Evolutionary conservation across 129 eudicot species (phyloP).

Genomic region (Dittrichia graveolens): DNA sequence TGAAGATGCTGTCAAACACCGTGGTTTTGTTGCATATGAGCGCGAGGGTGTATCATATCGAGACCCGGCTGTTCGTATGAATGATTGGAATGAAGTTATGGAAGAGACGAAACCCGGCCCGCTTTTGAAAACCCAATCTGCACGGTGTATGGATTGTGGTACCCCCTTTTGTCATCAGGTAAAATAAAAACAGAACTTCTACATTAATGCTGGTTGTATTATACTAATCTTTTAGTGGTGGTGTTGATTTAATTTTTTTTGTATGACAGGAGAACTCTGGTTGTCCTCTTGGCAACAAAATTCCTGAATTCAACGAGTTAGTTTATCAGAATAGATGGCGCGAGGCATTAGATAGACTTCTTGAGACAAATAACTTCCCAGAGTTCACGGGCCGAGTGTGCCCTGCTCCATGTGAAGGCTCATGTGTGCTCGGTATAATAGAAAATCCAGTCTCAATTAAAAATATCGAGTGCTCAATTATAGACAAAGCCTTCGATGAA

Average conservation of each 20-base stretch:
- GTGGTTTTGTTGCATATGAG: slow-evolving; percentile 96
- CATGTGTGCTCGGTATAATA: slow-evolving; percentile 97
- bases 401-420: slow-evolving; percentile 99
- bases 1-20: slow-evolving; percentile 71
- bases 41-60: slow-evolving; percentile 81
- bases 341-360: slow-evolving; percentile 92
- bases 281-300: slow-evolving; percentile 98
- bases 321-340: slow-evolving; percentile 99
- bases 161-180: slow-evolving; percentile 99
- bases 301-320: slow-evolving; percentile 93
- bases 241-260: background rate
- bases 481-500: slow-evolving; percentile 95
- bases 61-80: slow-evolving; percentile 75
- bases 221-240: background rate
- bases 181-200: background rate
- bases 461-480: slow-evolving; percentile 90
- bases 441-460: slow-evolving; percentile 97
- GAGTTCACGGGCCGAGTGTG: slow-evolving; percentile 99
- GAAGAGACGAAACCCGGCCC: slow-evolving; percentile 83
- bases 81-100: slow-evolving; percentile 97
- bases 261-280: slow-evolving; percentile 81
- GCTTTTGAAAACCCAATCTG: slow-evolving; percentile 87
- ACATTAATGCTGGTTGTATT: background rate
- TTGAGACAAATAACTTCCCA: slow-evolving; percentile 96
- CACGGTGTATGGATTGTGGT: slow-evolving; percentile 99